Conservation (phyloP, 2,329 filamentous ascomycete genomes). For the Neofusicoccum ribis region DNA sequence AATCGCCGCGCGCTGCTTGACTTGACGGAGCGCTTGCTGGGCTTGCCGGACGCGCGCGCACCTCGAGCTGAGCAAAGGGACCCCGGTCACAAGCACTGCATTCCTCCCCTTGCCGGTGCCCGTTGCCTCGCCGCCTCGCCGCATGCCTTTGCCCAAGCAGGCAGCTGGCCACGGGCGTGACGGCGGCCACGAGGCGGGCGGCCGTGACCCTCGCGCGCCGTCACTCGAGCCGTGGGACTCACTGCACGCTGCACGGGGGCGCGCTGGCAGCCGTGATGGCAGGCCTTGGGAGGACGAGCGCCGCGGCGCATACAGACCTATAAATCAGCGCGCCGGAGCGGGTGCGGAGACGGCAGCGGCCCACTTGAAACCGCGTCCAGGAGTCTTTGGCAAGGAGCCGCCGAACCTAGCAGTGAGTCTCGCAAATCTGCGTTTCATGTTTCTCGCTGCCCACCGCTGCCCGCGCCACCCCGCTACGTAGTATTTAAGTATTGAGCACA, state of each 20-base stretch:
- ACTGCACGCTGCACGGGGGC: not conserved
- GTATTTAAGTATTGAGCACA: constrained; percentile 7
- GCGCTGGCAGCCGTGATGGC: not conserved
- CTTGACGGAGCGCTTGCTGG: not conserved
- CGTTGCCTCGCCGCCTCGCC: constrained; percentile 5
- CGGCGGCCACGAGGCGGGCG: not conserved
- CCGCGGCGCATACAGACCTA: not conserved
- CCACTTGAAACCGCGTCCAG: constrained; percentile 12
- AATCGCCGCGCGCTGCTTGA: not conserved
- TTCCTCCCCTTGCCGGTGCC: constrained; percentile 8
- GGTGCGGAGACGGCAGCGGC: constrained; percentile 16
- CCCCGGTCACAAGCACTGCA: not conserved
- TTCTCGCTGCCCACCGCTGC: not conserved
- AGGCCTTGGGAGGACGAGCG: not conserved
- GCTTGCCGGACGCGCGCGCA: not conserved
- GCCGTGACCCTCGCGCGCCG: not conserved
- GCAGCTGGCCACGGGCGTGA: not conserved
- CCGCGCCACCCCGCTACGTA: too few relatives aligned
- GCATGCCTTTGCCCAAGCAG: constrained; percentile 2
- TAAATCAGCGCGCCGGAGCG: constrained; percentile 2
- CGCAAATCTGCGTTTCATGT: constrained; percentile 19
- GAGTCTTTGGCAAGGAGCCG: constrained; percentile 7
- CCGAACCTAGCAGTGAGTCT: constrained; percentile 12
- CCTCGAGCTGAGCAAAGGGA: too few relatives aligned
- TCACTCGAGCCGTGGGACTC: not conserved